These are phyloP conservation scores for Saccharomycopsis sp. DNA, from an alignment of 805 yeast genomes.

Conservation along the genomic window DNA sequence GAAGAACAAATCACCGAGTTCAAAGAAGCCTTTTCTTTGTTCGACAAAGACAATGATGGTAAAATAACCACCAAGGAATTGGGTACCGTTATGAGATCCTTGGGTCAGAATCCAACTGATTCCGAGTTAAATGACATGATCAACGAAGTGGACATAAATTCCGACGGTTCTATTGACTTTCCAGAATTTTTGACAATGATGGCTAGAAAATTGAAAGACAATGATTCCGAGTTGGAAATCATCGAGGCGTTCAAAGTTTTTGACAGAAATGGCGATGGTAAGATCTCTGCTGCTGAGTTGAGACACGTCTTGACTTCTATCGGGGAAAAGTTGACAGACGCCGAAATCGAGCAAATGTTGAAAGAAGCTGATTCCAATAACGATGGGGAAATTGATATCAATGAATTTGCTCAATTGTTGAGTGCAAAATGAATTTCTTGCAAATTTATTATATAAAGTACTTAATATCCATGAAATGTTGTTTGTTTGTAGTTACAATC, in stretches of 20 bases:
- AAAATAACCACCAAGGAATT: conserved; percentile 91
- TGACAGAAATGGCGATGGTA: conserved; percentile 92
- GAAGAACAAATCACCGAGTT: conserved; percentile 96
- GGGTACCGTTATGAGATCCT: conserved; percentile 98
- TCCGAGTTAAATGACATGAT: conserved; percentile 93
- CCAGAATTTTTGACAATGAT: conserved; percentile 76
- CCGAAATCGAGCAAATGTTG: conserved; percentile 96
- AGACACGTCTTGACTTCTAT: conserved; percentile 95
- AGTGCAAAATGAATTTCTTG: conserved; percentile 63
- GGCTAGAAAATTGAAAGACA: conserved; percentile 92
- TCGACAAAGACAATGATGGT: conserved; percentile 95
- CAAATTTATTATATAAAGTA: too few relatives aligned
- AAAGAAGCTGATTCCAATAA: conserved; percentile 92
- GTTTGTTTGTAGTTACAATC: too few relatives aligned
- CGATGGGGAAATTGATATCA: conserved; percentile 95
- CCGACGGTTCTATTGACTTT: conserved; percentile 82
- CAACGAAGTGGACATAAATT: conserved; percentile 93
- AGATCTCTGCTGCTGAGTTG: conserved; percentile 91
- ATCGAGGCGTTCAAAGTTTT: conserved; percentile 97
- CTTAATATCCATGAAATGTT: not conserved
- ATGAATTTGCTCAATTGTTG: conserved; percentile 88
- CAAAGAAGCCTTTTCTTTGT: conserved; percentile 94
- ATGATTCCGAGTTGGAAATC: conserved; percentile 94
- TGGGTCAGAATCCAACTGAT: conserved; percentile 95
- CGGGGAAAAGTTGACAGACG: conserved; percentile 93